Base-by-base conservation (phyloP, 2,329 filamentous ascomycete species). In the Arthrinium phaeospermum region DNA sequence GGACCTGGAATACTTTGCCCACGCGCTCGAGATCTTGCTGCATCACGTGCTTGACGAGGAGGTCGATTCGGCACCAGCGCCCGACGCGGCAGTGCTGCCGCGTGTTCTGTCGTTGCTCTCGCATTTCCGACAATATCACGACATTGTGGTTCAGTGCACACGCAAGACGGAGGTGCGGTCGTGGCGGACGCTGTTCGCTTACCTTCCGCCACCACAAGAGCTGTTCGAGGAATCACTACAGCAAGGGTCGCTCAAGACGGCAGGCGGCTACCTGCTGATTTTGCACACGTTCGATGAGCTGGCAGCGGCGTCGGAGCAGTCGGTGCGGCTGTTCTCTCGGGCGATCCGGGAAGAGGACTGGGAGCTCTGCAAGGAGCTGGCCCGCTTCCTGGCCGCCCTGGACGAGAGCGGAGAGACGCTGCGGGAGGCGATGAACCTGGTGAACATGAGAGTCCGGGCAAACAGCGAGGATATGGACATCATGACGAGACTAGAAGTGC, bases 111-210 rank as follows among this genome's bases (percentile, higher is more conserved):
- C 89, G 0, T 85, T 92, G 12, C 80, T 91, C 72, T 93, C 93
- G 0, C 94, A 92, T 0, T 93, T 94, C 81, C 92, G 91, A 71
- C 91, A 94, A 72, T 99, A 98, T 79, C 91, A 98, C 22, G 96
- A 98, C 78, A 96, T 98, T 72, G 92, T 99, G 34, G 93, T 99
- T 27, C 96, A 97, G 83, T 99, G 96, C 83, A 98, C 96, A 1
- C 92, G 96, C 71, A 99, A 99, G 83, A 99, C 96, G 0, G 96
- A 99, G 80, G 91, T 98, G 10, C 91, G 96, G 51, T 97, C 94
- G 71, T 99, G 96, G 96, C 91, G 93, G 73, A 98, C 96, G 0
- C 87, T 99, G 0, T 99, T 99, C 81, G 91, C 92, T 5, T 95
- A 98, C 78, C 87, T 99, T 0, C 96, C 96, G 0, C 94, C 96